Evolutionary conservation across 257 asterid species (phyloP), one percentile per base, ranked within the genome.

Genomic region (Solanum chiquidenum): DNA sequence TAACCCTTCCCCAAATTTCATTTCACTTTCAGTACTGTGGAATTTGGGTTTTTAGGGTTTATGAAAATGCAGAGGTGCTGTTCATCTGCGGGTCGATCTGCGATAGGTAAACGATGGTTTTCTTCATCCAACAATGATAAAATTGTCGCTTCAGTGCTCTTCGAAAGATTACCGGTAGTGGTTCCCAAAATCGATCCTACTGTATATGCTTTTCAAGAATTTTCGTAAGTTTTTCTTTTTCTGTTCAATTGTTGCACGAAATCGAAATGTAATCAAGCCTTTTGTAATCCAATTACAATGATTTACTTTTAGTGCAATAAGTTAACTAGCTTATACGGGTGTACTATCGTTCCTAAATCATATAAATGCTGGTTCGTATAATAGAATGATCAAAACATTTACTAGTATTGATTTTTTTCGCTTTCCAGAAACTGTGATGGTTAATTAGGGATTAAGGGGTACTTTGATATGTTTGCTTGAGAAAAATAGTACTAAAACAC

Each of bases 91-190:
- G 88, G 91, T 40, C 93, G 86, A 87, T 71, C 94, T 68, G 60
- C 91, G 69, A 16, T 66, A 46, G 86, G 87, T 29, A 33, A 83
- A 31, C 95, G 94, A 83, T 89, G 92, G 52, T 94, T 95, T 85
- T 73, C 95, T 35, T 90, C 95, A 9, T 66, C 91, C 12, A 91
- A 88, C 89, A 88, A 66, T 83, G 98, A 93, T 89, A 95, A 95
- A 88, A 90, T 94, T 11, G 91, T 95, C 3, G 99, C 98, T 2
- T 88, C 98, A 1, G 99, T 95, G 33, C 90, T 95, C 33, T 96
- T 96, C 82, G 99, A 95, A 95, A 94, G 99, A 92, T 95, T 94
- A 66, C 99, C 98, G 7, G 97, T 94, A 52, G 97, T 97, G 80
- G 35, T 94, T 42, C 98, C 99, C 31, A 92, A 95, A 92, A 97